phyloP scores from a whole-genome alignment of 2,329 filamentous ascomycete species.

The Elsinoe perseae region DNA sequence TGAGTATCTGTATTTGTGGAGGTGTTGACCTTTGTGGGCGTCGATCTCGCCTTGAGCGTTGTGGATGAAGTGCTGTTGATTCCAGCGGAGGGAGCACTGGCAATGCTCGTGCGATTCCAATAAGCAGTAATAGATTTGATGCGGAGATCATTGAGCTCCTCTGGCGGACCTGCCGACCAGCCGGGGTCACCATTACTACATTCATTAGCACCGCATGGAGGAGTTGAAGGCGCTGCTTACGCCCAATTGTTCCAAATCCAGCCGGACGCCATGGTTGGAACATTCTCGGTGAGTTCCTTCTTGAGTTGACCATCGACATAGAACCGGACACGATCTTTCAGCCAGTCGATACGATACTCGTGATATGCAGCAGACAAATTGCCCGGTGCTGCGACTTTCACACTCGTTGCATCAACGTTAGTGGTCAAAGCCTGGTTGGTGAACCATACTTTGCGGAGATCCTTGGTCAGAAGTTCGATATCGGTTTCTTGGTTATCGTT shows the following conservation, averaged over 20 bases:
- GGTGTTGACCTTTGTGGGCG: background rate
- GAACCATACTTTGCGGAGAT: slow-evolving; percentile 36
- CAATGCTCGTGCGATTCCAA: slow-evolving; percentile 49
- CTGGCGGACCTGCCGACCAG: slow-evolving; percentile 66
- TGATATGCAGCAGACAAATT: slow-evolving; percentile 63
- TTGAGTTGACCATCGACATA: slow-evolving; percentile 58
- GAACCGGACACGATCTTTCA: slow-evolving; percentile 55
- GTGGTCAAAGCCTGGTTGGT: slow-evolving; percentile 55
- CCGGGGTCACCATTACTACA: slow-evolving; percentile 54
- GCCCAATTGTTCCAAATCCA: slow-evolving; percentile 69
- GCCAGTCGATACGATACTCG: slow-evolving; percentile 73
- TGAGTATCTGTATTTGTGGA: background rate
- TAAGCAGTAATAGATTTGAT: slow-evolving; percentile 69
- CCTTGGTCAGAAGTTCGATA: slow-evolving; percentile 46
- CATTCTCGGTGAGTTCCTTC: slow-evolving; percentile 41
- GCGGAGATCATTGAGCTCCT: slow-evolving; percentile 53
- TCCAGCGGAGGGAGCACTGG: background rate
- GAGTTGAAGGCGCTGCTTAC: slow-evolving; percentile 7
- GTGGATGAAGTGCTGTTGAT: background rate
- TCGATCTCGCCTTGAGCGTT: background rate
- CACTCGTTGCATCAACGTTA: slow-evolving; percentile 50
- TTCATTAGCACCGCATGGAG: background rate
- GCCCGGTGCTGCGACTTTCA: slow-evolving; percentile 52
- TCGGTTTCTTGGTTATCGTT: slow-evolving; percentile 77
- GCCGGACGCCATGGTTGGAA: slow-evolving; percentile 53